phyloP scores from a whole-genome alignment of 352 stramenopile species.

The Globisporangium paroecandrum region DNA sequence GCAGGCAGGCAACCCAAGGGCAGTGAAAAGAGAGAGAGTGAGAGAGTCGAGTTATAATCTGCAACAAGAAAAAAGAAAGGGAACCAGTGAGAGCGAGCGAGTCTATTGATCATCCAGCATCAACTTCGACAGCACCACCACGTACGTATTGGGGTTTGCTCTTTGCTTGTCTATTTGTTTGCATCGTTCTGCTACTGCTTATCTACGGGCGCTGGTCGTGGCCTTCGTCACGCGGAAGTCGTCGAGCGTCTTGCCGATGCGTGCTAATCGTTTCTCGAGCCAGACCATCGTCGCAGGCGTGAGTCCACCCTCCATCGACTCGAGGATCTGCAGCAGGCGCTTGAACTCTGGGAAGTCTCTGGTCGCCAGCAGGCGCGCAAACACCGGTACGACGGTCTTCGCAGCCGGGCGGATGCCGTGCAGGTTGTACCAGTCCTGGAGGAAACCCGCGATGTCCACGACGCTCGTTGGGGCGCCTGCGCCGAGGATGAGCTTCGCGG shows the following conservation, averaged over 20 bases:
- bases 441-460: slow-evolving; percentile 63
- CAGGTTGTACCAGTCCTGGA: slow-evolving; percentile 87
- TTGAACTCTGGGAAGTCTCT: slow-evolving; percentile 59
- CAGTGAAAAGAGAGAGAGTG: neutral
- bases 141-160: neutral
- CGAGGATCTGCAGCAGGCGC: slow-evolving; percentile 71
- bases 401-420: slow-evolving; percentile 57
- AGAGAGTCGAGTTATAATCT: neutral
- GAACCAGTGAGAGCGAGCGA: neutral
- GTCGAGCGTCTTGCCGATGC: slow-evolving; percentile 50
- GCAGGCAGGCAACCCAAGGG: neutral
- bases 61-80: neutral
- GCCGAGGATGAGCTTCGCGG: slow-evolving; percentile 26
- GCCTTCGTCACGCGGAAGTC: slow-evolving; percentile 38
- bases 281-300: slow-evolving; percentile 62
- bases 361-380: slow-evolving; percentile 49
- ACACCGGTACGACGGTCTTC: slow-evolving; percentile 75
- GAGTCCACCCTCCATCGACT: slow-evolving; percentile 69
- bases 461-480: slow-evolving; percentile 41
- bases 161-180: slow-evolving; percentile 9
- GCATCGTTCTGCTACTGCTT: neutral
- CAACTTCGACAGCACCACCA: neutral
- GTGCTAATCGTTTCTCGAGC: slow-evolving; percentile 65
- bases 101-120: neutral
- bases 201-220: slow-evolving; percentile 2